phyloP scores from a whole-genome alignment of 177 flowering plant genomes.

The Vitis hybrid region DNA sequence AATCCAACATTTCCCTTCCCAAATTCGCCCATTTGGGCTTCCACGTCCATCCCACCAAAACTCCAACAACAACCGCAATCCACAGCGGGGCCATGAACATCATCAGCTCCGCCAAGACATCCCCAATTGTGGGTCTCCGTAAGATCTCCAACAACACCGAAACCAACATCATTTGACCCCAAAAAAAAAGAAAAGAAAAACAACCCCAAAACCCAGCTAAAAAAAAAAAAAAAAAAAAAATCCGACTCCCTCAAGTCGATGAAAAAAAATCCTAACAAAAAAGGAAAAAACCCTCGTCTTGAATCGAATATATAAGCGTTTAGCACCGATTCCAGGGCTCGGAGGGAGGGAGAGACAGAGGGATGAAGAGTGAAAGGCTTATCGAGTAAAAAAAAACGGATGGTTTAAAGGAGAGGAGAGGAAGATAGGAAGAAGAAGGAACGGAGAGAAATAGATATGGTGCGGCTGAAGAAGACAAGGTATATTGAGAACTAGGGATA shows the following conservation, averaged over 20 bases:
- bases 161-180: constrained; percentile 43
- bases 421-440: constrained; percentile 11
- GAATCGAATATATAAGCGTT: neutral
- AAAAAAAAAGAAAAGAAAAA: neutral
- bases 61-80: constrained; percentile 64
- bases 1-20: constrained; percentile 30
- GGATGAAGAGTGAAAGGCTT: constrained; percentile 5
- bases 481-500: constrained; percentile 31
- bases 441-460: too few relatives aligned
- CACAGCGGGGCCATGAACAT: constrained; percentile 56
- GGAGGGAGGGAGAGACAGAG: neutral
- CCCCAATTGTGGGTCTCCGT: constrained; percentile 40
- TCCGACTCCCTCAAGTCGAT: neutral
- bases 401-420: neutral
- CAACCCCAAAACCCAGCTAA: neutral
- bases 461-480: constrained; percentile 1
- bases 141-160: constrained; percentile 51
- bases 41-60: constrained; percentile 88
- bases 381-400: neutral
- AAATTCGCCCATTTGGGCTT: constrained; percentile 73
- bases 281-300: neutral
- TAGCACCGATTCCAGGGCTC: neutral
- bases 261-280: neutral
- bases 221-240: neutral
- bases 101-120: constrained; percentile 45